Conservation (phyloP, 176 grass and related monocot genomes). For the Alloteropsis semialata region DNA sequence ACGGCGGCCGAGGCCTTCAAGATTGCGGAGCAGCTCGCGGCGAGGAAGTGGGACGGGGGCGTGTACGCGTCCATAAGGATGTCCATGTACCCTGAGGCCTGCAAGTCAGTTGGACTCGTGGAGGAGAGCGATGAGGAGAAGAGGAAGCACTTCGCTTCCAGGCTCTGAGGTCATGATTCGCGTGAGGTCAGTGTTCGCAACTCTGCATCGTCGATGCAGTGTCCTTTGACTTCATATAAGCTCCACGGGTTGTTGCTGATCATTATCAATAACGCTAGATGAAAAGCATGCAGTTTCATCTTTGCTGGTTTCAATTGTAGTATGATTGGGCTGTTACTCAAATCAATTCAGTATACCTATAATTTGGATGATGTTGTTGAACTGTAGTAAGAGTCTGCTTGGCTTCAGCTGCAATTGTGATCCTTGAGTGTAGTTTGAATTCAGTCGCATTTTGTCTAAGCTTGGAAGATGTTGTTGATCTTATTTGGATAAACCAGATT, state of each 20-base stretch:
- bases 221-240: not conserved
- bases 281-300: not conserved
- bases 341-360: not conserved
- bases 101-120: slow-evolving; percentile 42
- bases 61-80: slow-evolving; percentile 68
- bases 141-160: slow-evolving; percentile 38
- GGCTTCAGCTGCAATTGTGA: not conserved
- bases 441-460: not conserved
- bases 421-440: not conserved
- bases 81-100: slow-evolving; percentile 51
- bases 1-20: slow-evolving; percentile 59
- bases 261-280: not conserved
- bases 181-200: not conserved
- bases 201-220: not conserved
- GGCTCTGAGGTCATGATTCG: slow-evolving; percentile 27
- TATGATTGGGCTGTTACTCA: not conserved
- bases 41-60: slow-evolving; percentile 71
- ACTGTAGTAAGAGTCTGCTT: not conserved
- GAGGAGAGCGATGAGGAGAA: slow-evolving; percentile 61
- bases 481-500: not conserved
- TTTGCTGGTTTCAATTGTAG: not conserved
- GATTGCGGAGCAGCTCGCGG: slow-evolving; percentile 73
- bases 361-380: not conserved
- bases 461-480: not conserved
- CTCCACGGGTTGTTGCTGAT: not conserved